These are phyloP conservation scores for Phytophthora tubulina DNA, from an alignment of 352 stramenopile species.

Conservation along the genomic window DNA sequence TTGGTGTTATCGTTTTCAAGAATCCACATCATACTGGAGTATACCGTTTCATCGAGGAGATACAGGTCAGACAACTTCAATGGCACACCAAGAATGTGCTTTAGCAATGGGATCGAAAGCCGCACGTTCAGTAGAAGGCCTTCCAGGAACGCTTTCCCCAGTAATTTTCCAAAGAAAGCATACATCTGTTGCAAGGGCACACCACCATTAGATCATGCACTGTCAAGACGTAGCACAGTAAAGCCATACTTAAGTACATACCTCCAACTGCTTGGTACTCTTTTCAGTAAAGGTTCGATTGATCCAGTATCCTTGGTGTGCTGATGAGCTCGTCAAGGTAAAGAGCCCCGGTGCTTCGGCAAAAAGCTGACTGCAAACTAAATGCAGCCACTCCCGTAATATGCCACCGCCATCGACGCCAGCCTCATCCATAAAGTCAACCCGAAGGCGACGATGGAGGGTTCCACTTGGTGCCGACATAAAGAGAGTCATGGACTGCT, in stretches of 20 bases:
- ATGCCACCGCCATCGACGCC: constrained; percentile 82
- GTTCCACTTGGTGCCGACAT: constrained; percentile 54
- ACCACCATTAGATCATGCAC: constrained; percentile 5
- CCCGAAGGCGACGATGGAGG: constrained; percentile 76
- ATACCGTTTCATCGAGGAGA: constrained; percentile 76
- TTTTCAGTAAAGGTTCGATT: constrained; percentile 41
- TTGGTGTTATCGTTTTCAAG: constrained; percentile 64
- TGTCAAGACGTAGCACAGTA: constrained; percentile 1
- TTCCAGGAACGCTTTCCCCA: constrained; percentile 80
- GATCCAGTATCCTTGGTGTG: constrained; percentile 76
- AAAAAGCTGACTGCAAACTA: constrained; percentile 80
- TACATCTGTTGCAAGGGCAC: constrained; percentile 58
- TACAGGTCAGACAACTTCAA: constrained; percentile 71
- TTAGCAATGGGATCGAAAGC: constrained; percentile 70
- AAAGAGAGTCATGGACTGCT: constrained; percentile 75
- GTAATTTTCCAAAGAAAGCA: constrained; percentile 81
- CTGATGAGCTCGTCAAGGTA: constrained; percentile 47
- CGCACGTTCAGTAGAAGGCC: constrained; percentile 76
- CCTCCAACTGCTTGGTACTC: constrained; percentile 51
- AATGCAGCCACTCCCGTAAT: constrained; percentile 80
- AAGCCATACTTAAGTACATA: constrained; percentile 14
- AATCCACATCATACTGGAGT: constrained; percentile 74
- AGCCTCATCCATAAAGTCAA: constrained; percentile 89
- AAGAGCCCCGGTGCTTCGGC: constrained; percentile 62
- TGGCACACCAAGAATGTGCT: constrained; percentile 72